A percentile compares a stretch with the other conserved stretches of the same genome.
These are phyloP conservation scores for Aureobasidium subglaciale DNA, from an alignment of 2,329 filamentous ascomycete genomes.

Conservation along the genomic window DNA sequence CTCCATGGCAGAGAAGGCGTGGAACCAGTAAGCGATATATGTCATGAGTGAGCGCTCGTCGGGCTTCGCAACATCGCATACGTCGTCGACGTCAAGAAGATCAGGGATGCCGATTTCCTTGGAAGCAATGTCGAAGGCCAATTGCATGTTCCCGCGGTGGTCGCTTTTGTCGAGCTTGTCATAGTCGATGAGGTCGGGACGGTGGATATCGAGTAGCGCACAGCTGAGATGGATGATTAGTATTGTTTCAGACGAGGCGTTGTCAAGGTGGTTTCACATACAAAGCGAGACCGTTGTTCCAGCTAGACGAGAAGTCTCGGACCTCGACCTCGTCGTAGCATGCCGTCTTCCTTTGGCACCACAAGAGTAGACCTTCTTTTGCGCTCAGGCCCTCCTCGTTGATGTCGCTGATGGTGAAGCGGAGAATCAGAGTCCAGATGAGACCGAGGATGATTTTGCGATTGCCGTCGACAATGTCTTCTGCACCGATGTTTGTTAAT, in stretches of 20 bases:
- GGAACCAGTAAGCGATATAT: conserved; percentile 99
- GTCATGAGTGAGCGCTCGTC: conserved; percentile 98
- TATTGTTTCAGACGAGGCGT: neutral
- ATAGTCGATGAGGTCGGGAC: conserved; percentile 94
- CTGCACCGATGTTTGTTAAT: conserved; percentile 96
- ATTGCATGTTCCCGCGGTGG: conserved; percentile 93
- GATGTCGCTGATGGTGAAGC: conserved; percentile 98
- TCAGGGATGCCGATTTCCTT: conserved; percentile 97
- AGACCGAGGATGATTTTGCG: conserved; percentile 93
- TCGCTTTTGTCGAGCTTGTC: conserved; percentile 90
- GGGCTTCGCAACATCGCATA: conserved; percentile 91
- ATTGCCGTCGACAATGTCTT: conserved; percentile 97
- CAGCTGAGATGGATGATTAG: conserved; percentile 44
- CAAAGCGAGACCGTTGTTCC: conserved; percentile 96
- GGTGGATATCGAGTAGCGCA: conserved; percentile 90
- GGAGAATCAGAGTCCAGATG: conserved; percentile 96
- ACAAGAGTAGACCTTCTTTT: conserved; percentile 87
- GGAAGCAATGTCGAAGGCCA: conserved; percentile 92
- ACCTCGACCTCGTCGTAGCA: conserved; percentile 98
- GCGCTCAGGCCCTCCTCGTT: conserved; percentile 96
- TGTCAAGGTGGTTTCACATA: conserved; percentile 24
- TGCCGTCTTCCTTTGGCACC: conserved; percentile 97
- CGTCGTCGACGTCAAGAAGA: conserved; percentile 93
- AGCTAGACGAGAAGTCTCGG: conserved; percentile 87
- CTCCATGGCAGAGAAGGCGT: conserved; percentile 98